Base-by-base conservation (phyloP, 768 basidiomycete genomes). In the Butyriboletus loyo region DNA sequence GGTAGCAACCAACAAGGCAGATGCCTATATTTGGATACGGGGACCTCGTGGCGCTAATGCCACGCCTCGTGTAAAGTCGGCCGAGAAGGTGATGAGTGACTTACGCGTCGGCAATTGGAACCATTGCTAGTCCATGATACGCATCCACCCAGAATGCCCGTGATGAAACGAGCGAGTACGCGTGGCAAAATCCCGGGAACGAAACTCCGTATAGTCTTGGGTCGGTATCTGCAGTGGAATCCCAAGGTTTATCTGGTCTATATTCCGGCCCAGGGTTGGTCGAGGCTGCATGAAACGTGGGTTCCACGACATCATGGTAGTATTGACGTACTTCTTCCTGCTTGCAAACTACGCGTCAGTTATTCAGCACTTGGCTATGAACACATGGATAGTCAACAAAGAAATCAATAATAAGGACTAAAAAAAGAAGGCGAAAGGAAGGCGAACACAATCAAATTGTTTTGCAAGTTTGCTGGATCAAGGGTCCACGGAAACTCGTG, bases 131-230 rank as follows among this genome's bases (percentile, higher is more conserved):
- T 7, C 83, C 83, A 65, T 92, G 90, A 64, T 83, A 93, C 7
- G 81, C 77, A 67, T 95, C 92, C 54, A 92, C 82, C 53, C 89
- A 73, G 70, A 95, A 95, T 4, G 90, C 86, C 35, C 92, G 78
- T 5, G 90, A 87, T 4, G 85, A 87, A 46, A 95, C 88, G 31
- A 93, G 77, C 2, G 79, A 72, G 60, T 79, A 83, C 5, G 70
- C 68, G 27, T 59, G 68, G 31, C 66, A 69, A 35, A 68, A 69
- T 27, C 68, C 70, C 25, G 58, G 32, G 30, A 70, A 59, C 19
- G 70, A 70, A 43, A 55, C 52, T 40, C 39, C 36, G 15, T 54
- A 42, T 41, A 39, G 25, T 21, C 54, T 54, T 36, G 55, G 45
- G 21, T 38, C 17, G 11, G 22, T 22, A 41, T 39, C 46, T 14